Evolutionary conservation across 208 protist species (phyloP).

Genomic region (Leishmania martiniquensis): DNA sequence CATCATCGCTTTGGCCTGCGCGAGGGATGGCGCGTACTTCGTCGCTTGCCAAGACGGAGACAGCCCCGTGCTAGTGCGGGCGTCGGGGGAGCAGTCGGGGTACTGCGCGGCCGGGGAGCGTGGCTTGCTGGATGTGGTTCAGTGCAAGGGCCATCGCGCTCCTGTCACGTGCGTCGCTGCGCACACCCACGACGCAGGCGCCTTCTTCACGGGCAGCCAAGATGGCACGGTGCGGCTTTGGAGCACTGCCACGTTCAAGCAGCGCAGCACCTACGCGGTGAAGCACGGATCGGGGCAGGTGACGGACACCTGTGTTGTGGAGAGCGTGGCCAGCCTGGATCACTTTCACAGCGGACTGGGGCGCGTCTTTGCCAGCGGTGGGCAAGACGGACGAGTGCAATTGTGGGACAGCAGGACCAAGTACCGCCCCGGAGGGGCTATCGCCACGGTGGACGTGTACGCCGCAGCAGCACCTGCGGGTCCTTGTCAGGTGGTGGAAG

Average conservation of each 20-base stretch:
- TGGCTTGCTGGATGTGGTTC: conserved; percentile 67
- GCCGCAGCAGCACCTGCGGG: neutral
- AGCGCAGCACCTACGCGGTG: conserved; percentile 55
- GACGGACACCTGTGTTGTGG: conserved; percentile 70
- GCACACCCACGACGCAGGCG: conserved; percentile 34
- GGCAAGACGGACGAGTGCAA: conserved; percentile 72
- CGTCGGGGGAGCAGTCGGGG: conserved; percentile 60
- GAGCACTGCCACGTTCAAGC: conserved; percentile 47
- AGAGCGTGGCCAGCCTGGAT: conserved; percentile 49
- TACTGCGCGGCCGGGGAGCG: conserved; percentile 81
- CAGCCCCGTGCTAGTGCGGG: conserved; percentile 55
- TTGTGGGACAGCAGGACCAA: conserved; percentile 74
- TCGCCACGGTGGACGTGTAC: conserved; percentile 55
- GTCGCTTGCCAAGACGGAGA: conserved; percentile 86
- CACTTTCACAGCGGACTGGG: conserved; percentile 20
- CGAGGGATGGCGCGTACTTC: conserved; percentile 58
- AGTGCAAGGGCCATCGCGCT: conserved; percentile 73
- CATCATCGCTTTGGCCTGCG: conserved; percentile 54
- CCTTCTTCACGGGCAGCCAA: conserved; percentile 67
- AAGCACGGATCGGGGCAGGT: conserved; percentile 81
- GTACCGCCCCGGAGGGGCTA: conserved; percentile 66
- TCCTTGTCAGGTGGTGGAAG: neutral
- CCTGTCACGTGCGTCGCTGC: conserved; percentile 65
- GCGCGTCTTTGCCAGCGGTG: conserved; percentile 68
- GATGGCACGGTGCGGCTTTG: conserved; percentile 81